Evolutionary conservation across 305 asterid species (phyloP).

Genomic region (Nicotiana rustica): DNA sequence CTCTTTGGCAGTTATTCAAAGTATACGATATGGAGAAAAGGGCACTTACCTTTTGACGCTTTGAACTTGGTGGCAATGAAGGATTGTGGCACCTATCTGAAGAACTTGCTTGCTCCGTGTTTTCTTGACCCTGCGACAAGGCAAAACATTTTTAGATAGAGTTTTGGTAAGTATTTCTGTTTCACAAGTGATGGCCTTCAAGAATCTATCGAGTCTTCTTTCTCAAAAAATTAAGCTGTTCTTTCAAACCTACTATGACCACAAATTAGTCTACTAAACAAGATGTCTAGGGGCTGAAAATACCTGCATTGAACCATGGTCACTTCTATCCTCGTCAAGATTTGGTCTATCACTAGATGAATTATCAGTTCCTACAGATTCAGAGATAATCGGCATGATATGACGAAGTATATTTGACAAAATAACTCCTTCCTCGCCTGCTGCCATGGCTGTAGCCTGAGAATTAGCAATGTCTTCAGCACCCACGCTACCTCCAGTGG

Average conservation of each 20-base stretch:
- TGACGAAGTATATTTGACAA: conserved; percentile 52
- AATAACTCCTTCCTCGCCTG: conserved; percentile 44
- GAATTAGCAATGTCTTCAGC: conserved; percentile 54
- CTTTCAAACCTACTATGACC: conserved; percentile 14
- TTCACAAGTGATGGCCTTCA: neutral
- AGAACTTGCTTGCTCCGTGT: conserved; percentile 40
- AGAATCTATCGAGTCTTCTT: neutral
- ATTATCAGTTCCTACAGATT: conserved; percentile 37
- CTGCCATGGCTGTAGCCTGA: conserved; percentile 47
- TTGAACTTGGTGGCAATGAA: conserved; percentile 39
- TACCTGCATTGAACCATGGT: conserved; percentile 35
- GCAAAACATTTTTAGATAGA: neutral
- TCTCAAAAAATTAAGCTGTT: neutral
- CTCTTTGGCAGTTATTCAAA: neutral
- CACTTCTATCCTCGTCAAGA: conserved; percentile 31
- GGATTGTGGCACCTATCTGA: conserved; percentile 39
- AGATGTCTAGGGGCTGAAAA: neutral
- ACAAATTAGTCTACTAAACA: neutral
- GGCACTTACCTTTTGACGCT: conserved; percentile 51
- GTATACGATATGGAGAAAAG: conserved; percentile 11
- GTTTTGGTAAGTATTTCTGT: neutral
- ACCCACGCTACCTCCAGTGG: conserved; percentile 45
- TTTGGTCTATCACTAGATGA: conserved; percentile 33
- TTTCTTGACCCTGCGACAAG: conserved; percentile 40
- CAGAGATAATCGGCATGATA: conserved; percentile 52